A percentile compares a stretch with the other conserved stretches of the same genome.
phyloP scores from a whole-genome alignment of 345 rosid genomes.

The Eucalyptus shirleyi region DNA sequence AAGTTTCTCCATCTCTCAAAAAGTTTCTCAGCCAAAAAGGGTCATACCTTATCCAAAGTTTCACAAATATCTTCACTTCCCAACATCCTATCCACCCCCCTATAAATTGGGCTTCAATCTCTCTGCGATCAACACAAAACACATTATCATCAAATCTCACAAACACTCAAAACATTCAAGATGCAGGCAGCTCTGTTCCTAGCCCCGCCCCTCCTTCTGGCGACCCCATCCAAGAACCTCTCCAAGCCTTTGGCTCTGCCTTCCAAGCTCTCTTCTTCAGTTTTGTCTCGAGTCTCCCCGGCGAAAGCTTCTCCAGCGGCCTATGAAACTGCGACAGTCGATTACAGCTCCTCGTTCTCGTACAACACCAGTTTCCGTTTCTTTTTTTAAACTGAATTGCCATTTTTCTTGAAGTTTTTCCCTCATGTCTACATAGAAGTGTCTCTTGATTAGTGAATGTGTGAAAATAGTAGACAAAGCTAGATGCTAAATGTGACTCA shows the following conservation, averaged over 20 bases:
- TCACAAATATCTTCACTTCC: constrained; percentile 1
- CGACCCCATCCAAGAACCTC: constrained; percentile 3
- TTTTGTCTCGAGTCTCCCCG: neutral
- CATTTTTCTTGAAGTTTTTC: neutral
- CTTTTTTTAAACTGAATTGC: neutral
- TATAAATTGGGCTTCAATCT: neutral
- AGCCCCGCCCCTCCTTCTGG: constrained; percentile 1
- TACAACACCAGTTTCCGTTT: neutral
- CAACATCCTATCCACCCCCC: neutral
- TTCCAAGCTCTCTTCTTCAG: neutral
- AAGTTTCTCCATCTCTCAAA: neutral
- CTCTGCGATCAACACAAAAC: neutral
- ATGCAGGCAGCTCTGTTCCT: constrained; percentile 29
- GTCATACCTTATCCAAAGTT: neutral
- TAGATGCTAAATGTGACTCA: neutral
- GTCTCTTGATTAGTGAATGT: neutral
- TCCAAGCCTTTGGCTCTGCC: neutral
- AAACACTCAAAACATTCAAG: neutral
- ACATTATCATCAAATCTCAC: neutral
- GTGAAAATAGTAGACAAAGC: neutral
- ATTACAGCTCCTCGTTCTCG: constrained; percentile 44
- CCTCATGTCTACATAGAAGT: neutral
- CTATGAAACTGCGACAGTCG: constrained; percentile 9
- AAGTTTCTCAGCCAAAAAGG: neutral
- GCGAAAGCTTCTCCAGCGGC: constrained; percentile 13